phyloP scores from a whole-genome alignment of 1,284 basidiomycete species.

The Trichosporon faecale region DNA sequence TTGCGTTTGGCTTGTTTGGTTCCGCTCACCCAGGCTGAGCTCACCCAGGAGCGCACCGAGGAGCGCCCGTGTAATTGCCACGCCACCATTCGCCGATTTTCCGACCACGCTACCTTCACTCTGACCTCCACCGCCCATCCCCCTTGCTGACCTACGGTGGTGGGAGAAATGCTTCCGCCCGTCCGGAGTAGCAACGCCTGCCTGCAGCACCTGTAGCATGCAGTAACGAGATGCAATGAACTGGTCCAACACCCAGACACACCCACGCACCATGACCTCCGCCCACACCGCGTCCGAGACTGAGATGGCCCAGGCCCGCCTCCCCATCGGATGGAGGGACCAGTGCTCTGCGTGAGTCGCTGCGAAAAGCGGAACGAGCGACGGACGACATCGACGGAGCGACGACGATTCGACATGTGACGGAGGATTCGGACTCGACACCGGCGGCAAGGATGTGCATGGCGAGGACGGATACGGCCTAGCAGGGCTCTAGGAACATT shows the following conservation, averaged over 20 bases:
- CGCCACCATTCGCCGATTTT: conserved; percentile 7
- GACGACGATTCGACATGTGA: neutral
- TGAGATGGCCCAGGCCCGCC: conserved; percentile 70
- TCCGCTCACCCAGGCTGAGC: neutral
- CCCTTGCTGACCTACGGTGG: neutral
- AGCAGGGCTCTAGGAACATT: neutral
- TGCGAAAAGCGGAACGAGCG: neutral
- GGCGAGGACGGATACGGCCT: neutral
- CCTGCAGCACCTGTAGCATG: neutral
- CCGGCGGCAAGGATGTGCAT: neutral
- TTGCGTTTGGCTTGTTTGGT: conserved; percentile 4
- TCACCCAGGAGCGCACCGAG: neutral
- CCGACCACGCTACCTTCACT: neutral
- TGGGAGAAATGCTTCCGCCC: neutral
- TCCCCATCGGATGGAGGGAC: conserved; percentile 83
- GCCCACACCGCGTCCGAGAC: conserved; percentile 75
- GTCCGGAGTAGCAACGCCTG: neutral
- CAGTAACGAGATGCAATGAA: conserved; percentile 2
- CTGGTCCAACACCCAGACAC: neutral
- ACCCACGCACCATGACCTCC: conserved; percentile 59
- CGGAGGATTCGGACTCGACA: neutral
- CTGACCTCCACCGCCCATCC: neutral
- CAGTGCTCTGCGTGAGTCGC: conserved; percentile 80
- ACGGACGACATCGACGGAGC: neutral
- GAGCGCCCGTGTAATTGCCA: neutral